Conservation (phyloP, 2,329 filamentous ascomycete genomes). For the Xylariaceae sp. region DNA sequence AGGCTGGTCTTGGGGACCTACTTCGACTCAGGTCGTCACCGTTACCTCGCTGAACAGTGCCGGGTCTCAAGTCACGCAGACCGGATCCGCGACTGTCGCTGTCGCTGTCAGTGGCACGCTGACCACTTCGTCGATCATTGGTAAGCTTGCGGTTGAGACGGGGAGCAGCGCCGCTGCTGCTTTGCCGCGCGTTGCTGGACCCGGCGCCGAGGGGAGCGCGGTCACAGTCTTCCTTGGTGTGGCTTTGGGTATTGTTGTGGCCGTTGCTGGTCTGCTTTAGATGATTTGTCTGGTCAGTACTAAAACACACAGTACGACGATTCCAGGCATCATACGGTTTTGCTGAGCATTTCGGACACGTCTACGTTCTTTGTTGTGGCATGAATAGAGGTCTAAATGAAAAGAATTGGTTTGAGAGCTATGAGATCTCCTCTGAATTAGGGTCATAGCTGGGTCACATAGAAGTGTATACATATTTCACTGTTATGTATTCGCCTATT, state of each 20-base stretch:
- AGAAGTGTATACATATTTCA: too few relatives aligned
- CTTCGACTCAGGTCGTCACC: slow-evolving; percentile 34
- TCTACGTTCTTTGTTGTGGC: too few relatives aligned
- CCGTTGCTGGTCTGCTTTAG: slow-evolving; percentile 27
- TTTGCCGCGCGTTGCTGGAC: slow-evolving; percentile 5
- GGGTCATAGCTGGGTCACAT: too few relatives aligned
- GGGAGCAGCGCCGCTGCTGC: slow-evolving; percentile 13
- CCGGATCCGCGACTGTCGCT: slow-evolving; percentile 26
- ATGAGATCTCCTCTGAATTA: too few relatives aligned
- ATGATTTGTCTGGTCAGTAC: too few relatives aligned
- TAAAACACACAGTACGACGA: too few relatives aligned
- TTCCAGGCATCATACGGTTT: too few relatives aligned
- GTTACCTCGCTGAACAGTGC: slow-evolving; percentile 28
- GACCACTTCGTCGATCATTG: slow-evolving; percentile 27
- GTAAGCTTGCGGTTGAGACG: slow-evolving; percentile 11
- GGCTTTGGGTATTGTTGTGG: slow-evolving; percentile 24
- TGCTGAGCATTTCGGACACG: too few relatives aligned
- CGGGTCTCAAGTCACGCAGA: slow-evolving; percentile 28
- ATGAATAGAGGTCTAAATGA: too few relatives aligned
- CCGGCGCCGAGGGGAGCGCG: slow-evolving; percentile 22
- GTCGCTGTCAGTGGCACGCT: slow-evolving; percentile 32
- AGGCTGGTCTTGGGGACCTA: slow-evolving; percentile 38
- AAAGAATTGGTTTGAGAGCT: too few relatives aligned
- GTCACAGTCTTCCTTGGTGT: slow-evolving; percentile 28
- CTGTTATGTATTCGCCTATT: too few relatives aligned